Evolutionary conservation across 768 basidiomycete genomes (phyloP), one percentile per base, ranked within the genome.

Genomic region (Tylopilus rubrobrunneus): DNA sequence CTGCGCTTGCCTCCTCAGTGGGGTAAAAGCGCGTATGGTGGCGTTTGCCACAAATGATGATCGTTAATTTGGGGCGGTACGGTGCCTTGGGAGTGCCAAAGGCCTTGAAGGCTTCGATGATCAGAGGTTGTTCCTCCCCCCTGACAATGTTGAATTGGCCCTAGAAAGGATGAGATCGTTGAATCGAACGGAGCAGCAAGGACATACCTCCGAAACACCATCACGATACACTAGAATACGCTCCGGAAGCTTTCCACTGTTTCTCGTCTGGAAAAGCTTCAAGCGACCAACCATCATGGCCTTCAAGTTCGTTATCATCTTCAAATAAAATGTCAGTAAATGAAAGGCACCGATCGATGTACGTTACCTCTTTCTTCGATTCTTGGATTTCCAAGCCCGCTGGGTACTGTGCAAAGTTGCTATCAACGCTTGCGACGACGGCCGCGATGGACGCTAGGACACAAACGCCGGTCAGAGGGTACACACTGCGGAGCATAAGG

Each of bases 151-250:
- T 49, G 56, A 79, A 82, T 71, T 81, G 81, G 1, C 79, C 79
- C 73, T 79, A 49, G 12, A 49, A 47, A 31, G 17, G 37, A 39
- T 70, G 53, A 70, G 51, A 33, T 19, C 4, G 11, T 10, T 12
- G 40, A 49, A 48, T 41, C 15, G 8, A 53, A 48, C 4, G 10
- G 11, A 4, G 4, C 43, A 19, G 34, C 23, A 52, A 31, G 27
- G 44, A 42, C 70, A 34, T 48, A 86, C 88, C 72, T 91, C 89
- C 3, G 88, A 89, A 28, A 92, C 88, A 46, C 90, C 90, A 64
- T 92, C 90, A 8, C 80, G 74, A 60, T 79, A 82, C n/a, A 82
- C 76, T n/a, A 82, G 51, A 45, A 82, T 55, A 19, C 81, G 76
- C 5, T 65, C 57, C 4, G 80, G 80, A 19, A 82, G 70, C 21